phyloP scores from a whole-genome alignment of 1,284 basidiomycete genomes.

The Limonomyces culmigenus region DNA sequence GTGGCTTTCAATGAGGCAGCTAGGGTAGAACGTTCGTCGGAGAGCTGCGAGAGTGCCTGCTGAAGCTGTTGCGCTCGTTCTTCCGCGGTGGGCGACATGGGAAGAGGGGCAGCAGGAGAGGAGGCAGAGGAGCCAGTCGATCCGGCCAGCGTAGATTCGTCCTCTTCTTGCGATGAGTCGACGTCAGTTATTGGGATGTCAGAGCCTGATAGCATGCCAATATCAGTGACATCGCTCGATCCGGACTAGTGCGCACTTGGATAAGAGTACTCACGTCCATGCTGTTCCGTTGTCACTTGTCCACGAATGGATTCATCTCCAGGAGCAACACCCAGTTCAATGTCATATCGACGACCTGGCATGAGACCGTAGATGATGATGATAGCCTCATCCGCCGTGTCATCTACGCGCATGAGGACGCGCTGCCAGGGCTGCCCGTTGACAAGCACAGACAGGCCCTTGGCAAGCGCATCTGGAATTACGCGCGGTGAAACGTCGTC shows the following conservation, averaged over 20 bases:
- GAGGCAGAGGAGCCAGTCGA: no score
- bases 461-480: slow-evolving; percentile 49
- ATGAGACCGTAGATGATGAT: slow-evolving; percentile 69
- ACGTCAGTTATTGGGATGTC: slow-evolving; percentile 6
- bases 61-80: slow-evolving; percentile 45
- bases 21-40: slow-evolving; percentile 41
- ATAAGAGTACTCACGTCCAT: not conserved
- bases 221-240: slow-evolving; percentile 9
- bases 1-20: slow-evolving; percentile 45
- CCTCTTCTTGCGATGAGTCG: no score
- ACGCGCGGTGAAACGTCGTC: slow-evolving; percentile 20
- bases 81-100: slow-evolving; percentile 24
- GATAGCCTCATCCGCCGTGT: slow-evolving; percentile 59
- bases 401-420: slow-evolving; percentile 60
- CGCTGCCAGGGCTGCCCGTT: slow-evolving; percentile 60
- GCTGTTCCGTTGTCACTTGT: slow-evolving; percentile 38
- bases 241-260: no score
- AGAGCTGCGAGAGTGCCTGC: slow-evolving; percentile 34
- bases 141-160: no score
- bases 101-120: slow-evolving; percentile 14
- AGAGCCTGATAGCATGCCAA: not conserved
- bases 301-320: slow-evolving; percentile 31
- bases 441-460: slow-evolving; percentile 60
- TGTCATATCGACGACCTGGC: slow-evolving; percentile 66
- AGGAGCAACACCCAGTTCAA: slow-evolving; percentile 58